phyloP scores from a whole-genome alignment of 352 stramenopile genomes.

The Globisporangium uncinulatum region DNA sequence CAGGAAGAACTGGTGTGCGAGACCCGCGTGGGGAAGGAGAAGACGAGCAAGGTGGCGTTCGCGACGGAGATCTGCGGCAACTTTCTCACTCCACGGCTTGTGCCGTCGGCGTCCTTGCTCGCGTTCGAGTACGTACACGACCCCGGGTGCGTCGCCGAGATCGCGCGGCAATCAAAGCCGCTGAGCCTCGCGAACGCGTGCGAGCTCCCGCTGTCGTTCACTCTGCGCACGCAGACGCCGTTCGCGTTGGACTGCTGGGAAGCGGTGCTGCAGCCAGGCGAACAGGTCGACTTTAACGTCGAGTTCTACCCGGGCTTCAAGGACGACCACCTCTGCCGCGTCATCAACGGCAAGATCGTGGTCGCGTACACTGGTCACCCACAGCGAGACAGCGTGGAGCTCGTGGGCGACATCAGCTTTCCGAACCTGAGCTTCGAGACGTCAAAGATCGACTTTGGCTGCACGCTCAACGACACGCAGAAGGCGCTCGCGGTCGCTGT shows the following conservation, averaged over 20 bases:
- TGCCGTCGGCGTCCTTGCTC: conserved; percentile 65
- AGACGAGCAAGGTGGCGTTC: conserved; percentile 84
- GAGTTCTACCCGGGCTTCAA: conserved; percentile 93
- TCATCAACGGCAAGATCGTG: conserved; percentile 80
- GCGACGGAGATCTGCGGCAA: conserved; percentile 81
- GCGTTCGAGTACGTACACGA: conserved; percentile 87
- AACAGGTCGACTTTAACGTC: conserved; percentile 79
- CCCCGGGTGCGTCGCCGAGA: conserved; percentile 42
- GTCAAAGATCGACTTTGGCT: conserved; percentile 91
- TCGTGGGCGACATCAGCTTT: conserved; percentile 92
- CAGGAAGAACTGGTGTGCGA: conserved; percentile 89
- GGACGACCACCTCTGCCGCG: conserved; percentile 86
- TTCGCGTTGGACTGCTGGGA: conserved; percentile 93
- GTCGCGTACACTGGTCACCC: conserved; percentile 87
- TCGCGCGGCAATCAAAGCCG: conserved; percentile 57
- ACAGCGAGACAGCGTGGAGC: conserved; percentile 84
- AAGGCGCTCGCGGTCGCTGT: conserved; percentile 82
- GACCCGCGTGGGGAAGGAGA: conserved; percentile 91
- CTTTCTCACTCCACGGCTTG: conserved; percentile 89
- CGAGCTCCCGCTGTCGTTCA: conserved; percentile 88
- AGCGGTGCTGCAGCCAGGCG: conserved; percentile 71
- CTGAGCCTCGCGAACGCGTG: conserved; percentile 87
- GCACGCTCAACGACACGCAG: conserved; percentile 94
- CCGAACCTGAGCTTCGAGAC: conserved; percentile 93
- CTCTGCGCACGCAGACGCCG: conserved; percentile 83